These are phyloP conservation scores for Curvularia spicifera DNA, from an alignment of 2,329 filamentous ascomycete genomes.

Conservation along the genomic window DNA sequence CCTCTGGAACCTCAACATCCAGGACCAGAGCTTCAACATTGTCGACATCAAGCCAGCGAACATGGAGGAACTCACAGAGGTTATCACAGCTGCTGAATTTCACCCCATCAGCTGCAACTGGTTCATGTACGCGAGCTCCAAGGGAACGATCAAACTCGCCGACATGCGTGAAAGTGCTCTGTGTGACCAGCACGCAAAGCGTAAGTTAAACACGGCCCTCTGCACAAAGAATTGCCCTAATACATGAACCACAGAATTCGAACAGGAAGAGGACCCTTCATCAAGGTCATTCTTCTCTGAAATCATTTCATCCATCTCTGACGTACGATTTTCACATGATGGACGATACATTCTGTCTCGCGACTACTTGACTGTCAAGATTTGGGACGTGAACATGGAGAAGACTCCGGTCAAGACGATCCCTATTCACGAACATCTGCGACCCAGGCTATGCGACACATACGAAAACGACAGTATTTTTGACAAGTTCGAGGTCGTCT, in stretches of 20 bases:
- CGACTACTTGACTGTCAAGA: conserved; percentile 98
- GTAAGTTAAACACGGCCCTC: conserved; percentile 63
- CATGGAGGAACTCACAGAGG: conserved; percentile 99
- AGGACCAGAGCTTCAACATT: conserved; percentile 99
- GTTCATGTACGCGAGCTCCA: conserved; percentile 99
- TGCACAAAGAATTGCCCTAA: conserved; percentile 12
- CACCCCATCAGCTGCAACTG: conserved; percentile 97
- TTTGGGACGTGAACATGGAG: conserved; percentile 99
- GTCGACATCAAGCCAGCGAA: conserved; percentile 99
- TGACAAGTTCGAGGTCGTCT: conserved; percentile 99
- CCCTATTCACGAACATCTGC: conserved; percentile 95
- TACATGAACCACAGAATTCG: conserved; percentile 72
- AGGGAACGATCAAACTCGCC: conserved; percentile 97
- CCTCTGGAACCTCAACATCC: conserved; percentile 98
- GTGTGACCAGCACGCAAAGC: conserved; percentile 93
- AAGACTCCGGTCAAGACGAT: conserved; percentile 97
- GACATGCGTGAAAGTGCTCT: conserved; percentile 98
- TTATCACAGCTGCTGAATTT: conserved; percentile 98
- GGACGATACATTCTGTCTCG: conserved; percentile 96
- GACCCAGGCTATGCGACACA: conserved; percentile 92
- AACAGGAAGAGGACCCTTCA: conserved; percentile 96
- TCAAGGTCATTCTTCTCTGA: conserved; percentile 99
- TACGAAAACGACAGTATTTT: conserved; percentile 99
- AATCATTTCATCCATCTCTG: conserved; percentile 98
- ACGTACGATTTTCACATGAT: conserved; percentile 96